These are phyloP conservation scores for Wickerhamomyces sp. DNA, from an alignment of 1,139 yeast genomes.

Conservation along the genomic window DNA sequence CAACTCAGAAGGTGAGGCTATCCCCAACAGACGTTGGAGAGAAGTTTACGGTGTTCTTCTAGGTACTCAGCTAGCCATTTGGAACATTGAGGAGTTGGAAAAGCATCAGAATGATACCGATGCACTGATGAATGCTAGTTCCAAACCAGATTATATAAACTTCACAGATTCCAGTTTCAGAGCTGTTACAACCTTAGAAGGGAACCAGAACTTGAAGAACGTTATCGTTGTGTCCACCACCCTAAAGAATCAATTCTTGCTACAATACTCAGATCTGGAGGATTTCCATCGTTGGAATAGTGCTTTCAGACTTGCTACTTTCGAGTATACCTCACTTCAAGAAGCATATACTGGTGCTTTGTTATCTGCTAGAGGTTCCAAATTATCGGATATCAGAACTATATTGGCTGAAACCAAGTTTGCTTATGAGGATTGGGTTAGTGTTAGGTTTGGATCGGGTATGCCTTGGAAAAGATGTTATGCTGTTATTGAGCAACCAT, in stretches of 20 bases:
- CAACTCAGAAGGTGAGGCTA: conserved; percentile 79
- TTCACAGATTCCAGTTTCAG: conserved; percentile 88
- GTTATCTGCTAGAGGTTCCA: conserved; percentile 80
- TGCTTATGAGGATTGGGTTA: conserved; percentile 90
- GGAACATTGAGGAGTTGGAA: conserved; percentile 82
- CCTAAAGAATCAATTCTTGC: conserved; percentile 74
- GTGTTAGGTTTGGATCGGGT: conserved; percentile 92
- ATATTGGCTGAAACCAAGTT: conserved; percentile 80
- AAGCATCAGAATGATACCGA: conserved; percentile 44
- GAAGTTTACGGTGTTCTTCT: conserved; percentile 90
- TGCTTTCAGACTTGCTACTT: conserved; percentile 73
- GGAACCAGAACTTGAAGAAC: conserved; percentile 38
- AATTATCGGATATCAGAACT: conserved; percentile 80
- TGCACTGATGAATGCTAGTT: conserved; percentile 46
- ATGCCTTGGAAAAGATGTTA: conserved; percentile 97
- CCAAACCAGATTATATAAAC: conserved; percentile 85
- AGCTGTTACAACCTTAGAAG: conserved; percentile 43
- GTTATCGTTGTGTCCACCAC: conserved; percentile 88
- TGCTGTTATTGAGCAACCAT: conserved; percentile 81
- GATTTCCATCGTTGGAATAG: conserved; percentile 68
- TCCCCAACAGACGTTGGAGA: conserved; percentile 75
- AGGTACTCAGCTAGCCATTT: conserved; percentile 87
- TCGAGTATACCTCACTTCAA: conserved; percentile 77
- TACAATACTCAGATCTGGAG: conserved; percentile 63
- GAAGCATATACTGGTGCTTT: conserved; percentile 96